Percentiles rank a stretch among this genome's conserved stretches.
These are phyloP conservation scores for Fusarium siculi DNA, from an alignment of 2,329 filamentous ascomycete genomes.

Conservation along the genomic window DNA sequence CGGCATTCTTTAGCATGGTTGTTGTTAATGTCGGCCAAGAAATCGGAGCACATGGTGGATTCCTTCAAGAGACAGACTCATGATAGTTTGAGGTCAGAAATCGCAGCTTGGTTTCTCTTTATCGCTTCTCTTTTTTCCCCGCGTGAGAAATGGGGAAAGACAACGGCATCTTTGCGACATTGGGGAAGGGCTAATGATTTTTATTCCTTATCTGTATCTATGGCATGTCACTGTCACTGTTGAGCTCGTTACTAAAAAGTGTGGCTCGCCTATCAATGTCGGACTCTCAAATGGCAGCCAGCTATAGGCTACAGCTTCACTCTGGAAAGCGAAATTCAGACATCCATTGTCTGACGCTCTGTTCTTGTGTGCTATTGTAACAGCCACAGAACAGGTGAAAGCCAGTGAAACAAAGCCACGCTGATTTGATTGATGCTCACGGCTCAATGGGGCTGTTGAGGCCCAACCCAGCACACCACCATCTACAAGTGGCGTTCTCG, in stretches of 20 bases:
- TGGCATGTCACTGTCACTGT: too few species aligned
- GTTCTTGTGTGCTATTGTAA: too few species aligned
- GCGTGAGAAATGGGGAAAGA: not conserved
- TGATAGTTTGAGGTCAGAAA: accelerated
- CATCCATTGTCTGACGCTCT: too few species aligned
- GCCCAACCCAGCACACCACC: not conserved
- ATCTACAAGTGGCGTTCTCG: not conserved
- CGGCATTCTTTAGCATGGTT: not conserved
- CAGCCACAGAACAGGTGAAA: not conserved
- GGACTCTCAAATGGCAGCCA: too few species aligned
- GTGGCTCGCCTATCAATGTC: too few species aligned
- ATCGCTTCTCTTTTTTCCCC: not conserved
- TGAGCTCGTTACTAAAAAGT: too few species aligned
- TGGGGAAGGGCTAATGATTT: too few species aligned
- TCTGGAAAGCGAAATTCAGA: too few species aligned
- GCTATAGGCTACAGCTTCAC: too few species aligned
- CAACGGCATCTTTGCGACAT: too few species aligned
- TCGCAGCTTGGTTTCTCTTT: not conserved
- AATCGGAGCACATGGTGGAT: not conserved
- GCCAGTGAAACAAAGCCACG: not conserved
- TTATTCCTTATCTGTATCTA: too few species aligned
- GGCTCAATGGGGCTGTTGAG: not conserved
- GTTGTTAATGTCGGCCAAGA: not conserved
- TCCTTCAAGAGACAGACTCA: not conserved
- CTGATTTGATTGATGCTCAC: not conserved